Evolutionary conservation across 352 stramenopile species (phyloP), one percentile per base, ranked within the genome.

Genomic region (Globisporangium heterothallicum): DNA sequence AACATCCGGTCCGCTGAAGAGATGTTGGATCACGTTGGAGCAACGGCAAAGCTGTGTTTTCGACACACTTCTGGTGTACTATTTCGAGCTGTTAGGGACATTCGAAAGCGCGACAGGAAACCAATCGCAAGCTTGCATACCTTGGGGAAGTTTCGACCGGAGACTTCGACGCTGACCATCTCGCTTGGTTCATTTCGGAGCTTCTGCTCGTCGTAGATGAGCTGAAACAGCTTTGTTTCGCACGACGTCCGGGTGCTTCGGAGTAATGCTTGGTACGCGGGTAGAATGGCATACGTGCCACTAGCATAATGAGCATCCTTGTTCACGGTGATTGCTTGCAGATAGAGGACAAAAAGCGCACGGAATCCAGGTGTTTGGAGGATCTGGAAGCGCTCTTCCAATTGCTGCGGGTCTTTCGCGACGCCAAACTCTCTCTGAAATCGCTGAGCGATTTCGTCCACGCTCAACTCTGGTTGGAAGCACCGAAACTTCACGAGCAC

Each of bases 161-260:
- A 67, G 7, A 91, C 60, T 49, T 88, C 77, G 18, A 91, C 45
- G 19, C 29, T 36, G 18, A 88, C 52, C 49, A 59, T 79, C 19
- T 88, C 77, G 2, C 55, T 70, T 0, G 53, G 25, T 42, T 84
- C 66, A 2, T 63, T 59, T 14, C 76, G 58, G 38, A 56, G 49
- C 46, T 91, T 88, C n/a, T 85, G 64, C 24, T 74, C 56, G 29
- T 81, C 64, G 51, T 88, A 85, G n/a, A 83, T 64, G 25, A 86
- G 64, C 45, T 87, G 77, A 16, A 86, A 78, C 14, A 88, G 64
- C 24, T 65, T 65, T 0, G 65, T 82, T 53, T 88, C 77, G 25
- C 77, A 88, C 0, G 66, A 74, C 5, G 74, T 75, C 13, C 70
- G 66, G 7, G 73, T 66, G 22, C 70, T 72, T 24, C 73, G 68